Evolutionary conservation across 805 yeast species (phyloP).

Genomic region (Isabelozyma gotoi): DNA sequence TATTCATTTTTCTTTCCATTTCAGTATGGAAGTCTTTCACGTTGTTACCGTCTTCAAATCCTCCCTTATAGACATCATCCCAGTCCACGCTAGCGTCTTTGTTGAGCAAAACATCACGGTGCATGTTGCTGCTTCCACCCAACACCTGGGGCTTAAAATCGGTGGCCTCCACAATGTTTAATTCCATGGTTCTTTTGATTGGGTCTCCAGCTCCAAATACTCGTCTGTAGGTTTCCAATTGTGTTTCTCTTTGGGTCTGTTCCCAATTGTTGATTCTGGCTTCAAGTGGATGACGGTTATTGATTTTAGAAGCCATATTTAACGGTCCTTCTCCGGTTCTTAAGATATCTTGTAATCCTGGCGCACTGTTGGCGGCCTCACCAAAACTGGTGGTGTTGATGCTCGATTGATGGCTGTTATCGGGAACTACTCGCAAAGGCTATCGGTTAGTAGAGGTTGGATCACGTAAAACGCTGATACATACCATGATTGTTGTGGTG

Average conservation of each 20-base stretch:
- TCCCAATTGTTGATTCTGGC: slow-evolving; percentile 79
- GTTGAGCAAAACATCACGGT: slow-evolving; percentile 75
- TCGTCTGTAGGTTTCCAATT: slow-evolving; percentile 76
- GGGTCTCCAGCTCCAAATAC: slow-evolving; percentile 94
- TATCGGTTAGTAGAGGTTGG: slow-evolving; percentile 10
- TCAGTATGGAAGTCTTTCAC: slow-evolving; percentile 66
- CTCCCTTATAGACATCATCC: slow-evolving; percentile 85
- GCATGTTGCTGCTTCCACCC: slow-evolving; percentile 61
- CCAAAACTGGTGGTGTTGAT: slow-evolving; percentile 55
- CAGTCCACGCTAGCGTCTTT: slow-evolving; percentile 80
- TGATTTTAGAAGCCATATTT: slow-evolving; percentile 58
- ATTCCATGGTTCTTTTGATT: slow-evolving; percentile 86
- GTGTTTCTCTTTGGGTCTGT: slow-evolving; percentile 62
- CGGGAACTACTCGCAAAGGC: slow-evolving; percentile 60
- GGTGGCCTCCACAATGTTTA: slow-evolving; percentile 65
- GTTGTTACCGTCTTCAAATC: slow-evolving; percentile 39
- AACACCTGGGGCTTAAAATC: slow-evolving; percentile 66
- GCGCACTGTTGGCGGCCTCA: slow-evolving; percentile 62
- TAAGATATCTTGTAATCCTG: slow-evolving; percentile 67
- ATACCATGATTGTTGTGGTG: neutral
- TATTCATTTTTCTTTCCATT: slow-evolving; percentile 64
- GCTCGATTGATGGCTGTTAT: slow-evolving; percentile 38
- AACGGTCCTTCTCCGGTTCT: slow-evolving; percentile 66
- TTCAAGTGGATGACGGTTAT: slow-evolving; percentile 86
- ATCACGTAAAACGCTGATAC: neutral